Evolutionary conservation across 331 rosid species (phyloP).

Genomic region (Acacia pycnantha): DNA sequence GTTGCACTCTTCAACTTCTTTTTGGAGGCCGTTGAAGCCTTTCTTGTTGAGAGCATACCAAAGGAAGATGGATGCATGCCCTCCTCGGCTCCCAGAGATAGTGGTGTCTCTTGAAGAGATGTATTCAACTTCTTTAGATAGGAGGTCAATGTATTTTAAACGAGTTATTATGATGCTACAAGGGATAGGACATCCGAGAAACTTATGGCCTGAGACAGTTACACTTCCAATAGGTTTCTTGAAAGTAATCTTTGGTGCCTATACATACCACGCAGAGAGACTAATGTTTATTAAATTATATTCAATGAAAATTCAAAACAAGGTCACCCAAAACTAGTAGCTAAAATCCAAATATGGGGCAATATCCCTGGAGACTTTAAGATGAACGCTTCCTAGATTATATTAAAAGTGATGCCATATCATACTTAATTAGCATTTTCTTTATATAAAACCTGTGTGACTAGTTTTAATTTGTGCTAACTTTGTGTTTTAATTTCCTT

Average conservation of each 20-base stretch:
- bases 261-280: background rate
- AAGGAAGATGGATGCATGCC: background rate
- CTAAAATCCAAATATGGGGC: background rate
- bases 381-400: background rate
- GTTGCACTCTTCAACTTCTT: background rate
- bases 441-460: too few species aligned
- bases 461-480: background rate
- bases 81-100: slow-evolving; percentile 56
- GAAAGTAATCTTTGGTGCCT: slow-evolving; percentile 11
- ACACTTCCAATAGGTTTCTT: slow-evolving; percentile 9
- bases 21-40: background rate
- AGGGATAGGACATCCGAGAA: background rate
- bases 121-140: slow-evolving; percentile 57
- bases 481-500: background rate
- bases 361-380: background rate
- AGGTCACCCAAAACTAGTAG: background rate
- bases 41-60: background rate
- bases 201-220: background rate
- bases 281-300: background rate
- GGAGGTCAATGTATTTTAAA: slow-evolving; percentile 50
- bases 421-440: background rate
- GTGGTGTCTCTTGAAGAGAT: slow-evolving; percentile 71
- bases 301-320: background rate
- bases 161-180: slow-evolving; percentile 37
- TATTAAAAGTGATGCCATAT: background rate